A percentile compares a stretch with the other conserved stretches of the same genome.
Evolutionary conservation across 1,284 basidiomycete genomes (phyloP).

Genomic region (Tylopilus sp.): DNA sequence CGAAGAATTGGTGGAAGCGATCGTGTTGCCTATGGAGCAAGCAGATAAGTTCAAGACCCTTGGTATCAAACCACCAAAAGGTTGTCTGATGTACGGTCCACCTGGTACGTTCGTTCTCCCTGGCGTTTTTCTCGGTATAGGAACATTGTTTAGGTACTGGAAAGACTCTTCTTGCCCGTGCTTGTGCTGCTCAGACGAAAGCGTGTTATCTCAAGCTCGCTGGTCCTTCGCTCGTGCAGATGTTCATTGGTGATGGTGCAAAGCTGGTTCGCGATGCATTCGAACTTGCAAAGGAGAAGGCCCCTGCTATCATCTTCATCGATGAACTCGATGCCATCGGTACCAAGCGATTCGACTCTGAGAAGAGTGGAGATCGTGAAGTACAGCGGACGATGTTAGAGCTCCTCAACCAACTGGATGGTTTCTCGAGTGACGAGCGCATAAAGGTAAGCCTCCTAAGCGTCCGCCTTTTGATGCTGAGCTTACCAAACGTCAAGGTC

Average conservation of each 20-base stretch:
- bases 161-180: slow-evolving; percentile 96
- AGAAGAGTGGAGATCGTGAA: slow-evolving; percentile 98
- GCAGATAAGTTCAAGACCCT: slow-evolving; percentile 96
- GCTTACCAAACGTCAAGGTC: slow-evolving; percentile 54
- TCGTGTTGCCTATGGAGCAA: slow-evolving; percentile 88
- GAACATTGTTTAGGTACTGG: slow-evolving; percentile 63
- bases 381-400: slow-evolving; percentile 99
- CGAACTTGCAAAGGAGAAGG: slow-evolving; percentile 95
- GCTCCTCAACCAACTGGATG: slow-evolving; percentile 96
- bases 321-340: slow-evolving; percentile 98
- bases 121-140: neutral
- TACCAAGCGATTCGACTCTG: slow-evolving; percentile 96
- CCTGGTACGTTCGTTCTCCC: slow-evolving; percentile 56
- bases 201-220: slow-evolving; percentile 98
- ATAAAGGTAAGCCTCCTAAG: slow-evolving; percentile 72
- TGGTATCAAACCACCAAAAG: slow-evolving; percentile 97
- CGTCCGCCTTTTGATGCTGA: neutral
- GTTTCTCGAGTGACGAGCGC: slow-evolving; percentile 92
- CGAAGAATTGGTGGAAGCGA: slow-evolving; percentile 96
- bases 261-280: slow-evolving; percentile 97
- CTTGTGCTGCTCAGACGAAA: slow-evolving; percentile 96
- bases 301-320: slow-evolving; percentile 99
- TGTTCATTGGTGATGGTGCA: slow-evolving; percentile 98
- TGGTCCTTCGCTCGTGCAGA: slow-evolving; percentile 97
- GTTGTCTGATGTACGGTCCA: slow-evolving; percentile 93